Evolutionary conservation across 768 basidiomycete species (phyloP), one percentile per base, ranked within the genome.

Genomic region (Podaxis mareebaensis): DNA sequence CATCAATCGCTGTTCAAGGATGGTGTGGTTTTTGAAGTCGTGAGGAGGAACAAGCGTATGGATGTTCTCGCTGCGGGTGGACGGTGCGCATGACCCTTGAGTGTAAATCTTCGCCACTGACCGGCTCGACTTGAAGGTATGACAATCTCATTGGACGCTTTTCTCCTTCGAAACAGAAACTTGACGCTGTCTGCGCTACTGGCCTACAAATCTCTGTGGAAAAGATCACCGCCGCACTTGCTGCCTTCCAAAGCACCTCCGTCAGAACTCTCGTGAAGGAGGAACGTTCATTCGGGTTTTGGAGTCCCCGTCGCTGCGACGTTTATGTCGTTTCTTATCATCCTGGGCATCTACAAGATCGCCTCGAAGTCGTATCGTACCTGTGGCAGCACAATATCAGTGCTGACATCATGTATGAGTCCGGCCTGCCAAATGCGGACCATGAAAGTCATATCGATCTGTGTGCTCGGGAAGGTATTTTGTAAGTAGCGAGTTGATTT

Each of bases 291-390:
- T 95, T 93, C 65, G 93, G 93, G 0, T 91, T 86, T 70, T 95
- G 91, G 92, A 91, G 91, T 73, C 93, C 93, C n/a, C 83, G 92
- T 15, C 81, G 92, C 42, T 94, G 93, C 67, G 93, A 95, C 66
- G 93, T 95, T 11, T 95, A 94, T 66, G 81, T 95, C 12, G 85
- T 93, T 28, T 91, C 91, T 0, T 91, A 88, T 64, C 87, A 91
- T 65, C 78, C 85, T 7, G 92, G 93, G 10, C 82, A 87, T 69
- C 76, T 95, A 39, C 85, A 87, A 65, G 93, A 93, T 57, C 82
- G 93, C 48, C 80, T 95, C 17, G 91, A 94, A 67, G 83, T 93
- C 1, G 90, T 86, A 12, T 78, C 91, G 0, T 83, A 88, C 55
- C 76, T 95, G 38, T 95, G 93, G 93, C 82, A 86, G 68, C 81